Conservation (phyloP, 345 rosid species). For the Eucalyptus lansdowneana region DNA sequence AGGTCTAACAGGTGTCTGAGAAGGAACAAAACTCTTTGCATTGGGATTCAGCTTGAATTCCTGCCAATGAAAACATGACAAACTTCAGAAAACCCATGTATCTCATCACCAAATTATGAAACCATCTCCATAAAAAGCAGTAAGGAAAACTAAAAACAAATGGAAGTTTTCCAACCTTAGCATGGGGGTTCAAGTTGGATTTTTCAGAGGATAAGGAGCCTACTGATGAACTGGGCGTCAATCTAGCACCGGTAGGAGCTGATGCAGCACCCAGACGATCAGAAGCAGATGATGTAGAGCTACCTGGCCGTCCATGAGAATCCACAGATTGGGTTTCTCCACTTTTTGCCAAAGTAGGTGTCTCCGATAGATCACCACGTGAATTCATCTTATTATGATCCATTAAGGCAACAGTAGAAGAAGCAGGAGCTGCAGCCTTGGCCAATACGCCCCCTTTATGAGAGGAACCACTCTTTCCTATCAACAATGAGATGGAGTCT, state of each 20-base stretch:
- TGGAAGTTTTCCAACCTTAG: conserved; percentile 41
- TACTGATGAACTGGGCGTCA: conserved; percentile 79
- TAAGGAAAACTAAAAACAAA: background rate
- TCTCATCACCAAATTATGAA: background rate
- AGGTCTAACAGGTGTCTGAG: conserved; percentile 46
- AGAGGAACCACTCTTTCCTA: conserved; percentile 15
- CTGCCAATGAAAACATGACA: conserved; percentile 17
- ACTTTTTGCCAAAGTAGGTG: conserved; percentile 19
- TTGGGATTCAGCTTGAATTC: conserved; percentile 92
- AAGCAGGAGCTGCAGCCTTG: conserved; percentile 14
- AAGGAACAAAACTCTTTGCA: conserved; percentile 74
- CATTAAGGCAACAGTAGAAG: conserved; percentile 16
- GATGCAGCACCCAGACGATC: conserved; percentile 24
- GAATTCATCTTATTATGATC: conserved; percentile 28
- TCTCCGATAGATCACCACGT: conserved; percentile 23
- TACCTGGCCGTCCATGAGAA: conserved; percentile 37
- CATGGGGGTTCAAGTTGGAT: conserved; percentile 68
- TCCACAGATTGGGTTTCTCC: conserved; percentile 21
- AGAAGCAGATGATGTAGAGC: conserved; percentile 52
- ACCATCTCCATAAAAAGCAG: background rate
- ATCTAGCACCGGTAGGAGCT: conserved; percentile 34
- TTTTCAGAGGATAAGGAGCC: conserved; percentile 74
- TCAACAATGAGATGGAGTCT: conserved; percentile 21
- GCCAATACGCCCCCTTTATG: conserved; percentile 22
- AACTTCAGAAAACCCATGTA: background rate